A percentile compares a stretch with the other conserved stretches of the same genome.
Evolutionary conservation across 1,284 basidiomycete species (phyloP).

Genomic region (Apiotrichum domesticum): DNA sequence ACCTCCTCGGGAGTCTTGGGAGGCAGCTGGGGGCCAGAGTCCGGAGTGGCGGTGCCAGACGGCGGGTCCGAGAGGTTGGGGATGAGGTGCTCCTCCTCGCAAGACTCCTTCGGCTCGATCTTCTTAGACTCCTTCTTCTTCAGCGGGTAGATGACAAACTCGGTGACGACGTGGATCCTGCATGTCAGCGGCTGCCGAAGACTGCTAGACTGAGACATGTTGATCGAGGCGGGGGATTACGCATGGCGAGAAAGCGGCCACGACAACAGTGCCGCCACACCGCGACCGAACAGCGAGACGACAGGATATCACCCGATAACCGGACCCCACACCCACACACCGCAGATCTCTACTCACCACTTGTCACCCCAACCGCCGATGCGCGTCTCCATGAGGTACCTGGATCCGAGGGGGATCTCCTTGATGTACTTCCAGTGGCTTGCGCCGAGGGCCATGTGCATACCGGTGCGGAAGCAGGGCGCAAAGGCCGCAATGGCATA

Average conservation of each 20-base stretch:
- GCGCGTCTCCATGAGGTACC: conserved; percentile 63
- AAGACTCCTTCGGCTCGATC: not conserved
- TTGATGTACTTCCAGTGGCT: conserved; percentile 68
- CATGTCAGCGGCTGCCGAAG: conserved; percentile 3
- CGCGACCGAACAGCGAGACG: too few species aligned
- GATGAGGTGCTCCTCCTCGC: conserved; percentile 13
- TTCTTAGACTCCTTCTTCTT: conserved; percentile 23
- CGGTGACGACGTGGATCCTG: conserved; percentile 60
- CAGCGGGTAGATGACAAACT: conserved; percentile 61
- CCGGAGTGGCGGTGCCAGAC: conserved; percentile 13
- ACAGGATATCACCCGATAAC: not conserved
- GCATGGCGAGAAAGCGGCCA: not conserved
- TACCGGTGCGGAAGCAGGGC: conserved; percentile 58
- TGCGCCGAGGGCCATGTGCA: conserved; percentile 65
- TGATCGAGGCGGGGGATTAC: too few species aligned
- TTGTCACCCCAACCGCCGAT: conserved; percentile 74
- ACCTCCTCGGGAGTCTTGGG: conserved; percentile 9
- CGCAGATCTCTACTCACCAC: conserved; percentile 55
- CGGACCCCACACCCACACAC: not conserved
- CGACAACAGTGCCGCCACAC: not conserved
- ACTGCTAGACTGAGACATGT: too few species aligned
- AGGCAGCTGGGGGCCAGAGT: not conserved
- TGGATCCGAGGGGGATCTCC: conserved; percentile 67
- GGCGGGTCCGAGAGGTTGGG: conserved; percentile 8
- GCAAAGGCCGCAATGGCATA: conserved; percentile 55